A percentile compares a stretch with the other conserved stretches of the same genome.
Conservation (phyloP, 441 rosid genomes). For the Geranium incanum region DNA sequence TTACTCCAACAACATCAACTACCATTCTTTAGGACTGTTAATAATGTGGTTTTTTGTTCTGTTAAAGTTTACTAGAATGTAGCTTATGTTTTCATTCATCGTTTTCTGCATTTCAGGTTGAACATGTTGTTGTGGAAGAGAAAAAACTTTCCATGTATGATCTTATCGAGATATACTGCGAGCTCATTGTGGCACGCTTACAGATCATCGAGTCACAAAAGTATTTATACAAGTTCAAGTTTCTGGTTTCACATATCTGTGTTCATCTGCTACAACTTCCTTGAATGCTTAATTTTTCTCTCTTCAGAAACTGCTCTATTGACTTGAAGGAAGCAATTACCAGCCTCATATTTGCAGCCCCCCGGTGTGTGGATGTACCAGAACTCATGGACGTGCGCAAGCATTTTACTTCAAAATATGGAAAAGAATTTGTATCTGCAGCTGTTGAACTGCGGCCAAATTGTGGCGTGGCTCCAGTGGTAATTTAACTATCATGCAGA, state of each 20-base stretch:
- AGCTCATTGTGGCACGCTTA: slow-evolving; percentile 31
- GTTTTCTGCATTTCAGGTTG: slow-evolving; percentile 45
- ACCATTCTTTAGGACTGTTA: background rate
- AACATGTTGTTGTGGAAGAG: slow-evolving; percentile 92
- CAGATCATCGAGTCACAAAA: slow-evolving; percentile 80
- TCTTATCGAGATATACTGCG: slow-evolving; percentile 70
- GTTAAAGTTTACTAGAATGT: background rate
- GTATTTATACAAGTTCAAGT: slow-evolving; percentile 30
- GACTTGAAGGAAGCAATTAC: slow-evolving; percentile 87
- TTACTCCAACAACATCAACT: background rate
- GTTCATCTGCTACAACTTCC: slow-evolving; percentile 11
- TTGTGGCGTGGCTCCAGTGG: slow-evolving; percentile 87
- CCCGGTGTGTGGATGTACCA: slow-evolving; percentile 72
- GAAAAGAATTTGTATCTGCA: slow-evolving; percentile 59
- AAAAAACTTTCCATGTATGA: slow-evolving; percentile 85
- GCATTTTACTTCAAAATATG: slow-evolving; percentile 65
- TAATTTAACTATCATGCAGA: slow-evolving; percentile 27
- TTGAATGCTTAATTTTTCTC: slow-evolving; percentile 11
- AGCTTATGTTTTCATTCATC: background rate
- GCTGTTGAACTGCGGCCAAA: slow-evolving; percentile 76
- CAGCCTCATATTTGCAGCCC: slow-evolving; percentile 71
- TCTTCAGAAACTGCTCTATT: slow-evolving; percentile 64
- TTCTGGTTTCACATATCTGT: background rate
- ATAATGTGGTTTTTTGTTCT: background rate
- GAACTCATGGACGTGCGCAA: slow-evolving; percentile 62